These are phyloP conservation scores for Aspergillus sp. DNA, from an alignment of 2,329 filamentous ascomycete species.

Conservation along the genomic window DNA sequence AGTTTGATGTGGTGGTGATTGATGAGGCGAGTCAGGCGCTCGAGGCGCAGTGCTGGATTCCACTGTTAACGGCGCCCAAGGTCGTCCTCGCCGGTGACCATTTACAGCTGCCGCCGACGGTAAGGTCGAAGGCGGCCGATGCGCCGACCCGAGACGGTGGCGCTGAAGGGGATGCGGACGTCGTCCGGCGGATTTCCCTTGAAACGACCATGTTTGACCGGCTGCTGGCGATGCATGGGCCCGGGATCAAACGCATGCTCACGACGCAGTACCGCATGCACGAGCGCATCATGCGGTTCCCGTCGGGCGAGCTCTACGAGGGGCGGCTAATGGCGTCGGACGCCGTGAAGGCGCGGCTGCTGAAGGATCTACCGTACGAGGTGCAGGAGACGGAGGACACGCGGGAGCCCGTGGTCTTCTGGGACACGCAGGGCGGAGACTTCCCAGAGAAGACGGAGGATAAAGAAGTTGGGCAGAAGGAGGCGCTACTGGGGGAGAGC, in stretches of 20 bases:
- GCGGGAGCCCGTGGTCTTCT: conserved; percentile 82
- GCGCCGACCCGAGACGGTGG: conserved; percentile 42
- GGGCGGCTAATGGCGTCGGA: conserved; percentile 77
- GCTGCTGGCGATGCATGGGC: conserved; percentile 75
- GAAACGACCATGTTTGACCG: conserved; percentile 94
- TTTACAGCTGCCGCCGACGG: conserved; percentile 87
- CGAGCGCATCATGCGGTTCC: conserved; percentile 90
- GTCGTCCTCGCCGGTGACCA: conserved; percentile 92
- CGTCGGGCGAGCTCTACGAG: conserved; percentile 84
- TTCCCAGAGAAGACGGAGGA: conserved; percentile 82
- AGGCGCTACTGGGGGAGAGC: conserved; percentile 64
- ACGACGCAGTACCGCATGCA: conserved; percentile 99
- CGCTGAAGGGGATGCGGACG: conserved; percentile 31
- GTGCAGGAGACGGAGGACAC: conserved; percentile 83
- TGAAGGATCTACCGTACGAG: conserved; percentile 74
- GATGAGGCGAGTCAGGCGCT: conserved; percentile 95
- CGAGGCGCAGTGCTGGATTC: conserved; percentile 96
- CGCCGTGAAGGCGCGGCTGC: conserved; percentile 68
- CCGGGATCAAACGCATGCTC: conserved; percentile 85
- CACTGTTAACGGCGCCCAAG: conserved; percentile 74
- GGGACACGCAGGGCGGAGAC: conserved; percentile 92
- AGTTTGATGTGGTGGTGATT: conserved; percentile 91
- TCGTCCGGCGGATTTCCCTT: conserved; percentile 58
- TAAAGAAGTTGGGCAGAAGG: conserved; percentile 56
- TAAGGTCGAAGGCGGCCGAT: conserved; percentile 66